Percentiles rank a stretch among this genome's conserved stretches.
Conservation (phyloP, 2,329 filamentous ascomycete species). For the Colletotrichum sojae region DNA sequence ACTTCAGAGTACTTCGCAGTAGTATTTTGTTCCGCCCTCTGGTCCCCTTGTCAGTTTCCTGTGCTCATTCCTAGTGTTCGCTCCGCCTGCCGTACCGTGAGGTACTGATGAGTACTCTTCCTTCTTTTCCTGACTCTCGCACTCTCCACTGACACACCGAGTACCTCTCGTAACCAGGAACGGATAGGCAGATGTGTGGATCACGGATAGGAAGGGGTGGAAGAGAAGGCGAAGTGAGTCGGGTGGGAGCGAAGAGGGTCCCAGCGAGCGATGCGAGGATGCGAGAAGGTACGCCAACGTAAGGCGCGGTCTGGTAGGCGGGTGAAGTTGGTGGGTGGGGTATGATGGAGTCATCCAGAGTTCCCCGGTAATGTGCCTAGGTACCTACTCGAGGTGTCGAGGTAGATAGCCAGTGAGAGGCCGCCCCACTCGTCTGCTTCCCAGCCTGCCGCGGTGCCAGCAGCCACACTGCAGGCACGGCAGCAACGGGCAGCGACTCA, state of each 20-base stretch:
- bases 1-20: no score
- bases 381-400: no score
- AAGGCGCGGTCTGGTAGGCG: constrained; percentile 5
- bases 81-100: neutral
- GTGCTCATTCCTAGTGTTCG: neutral
- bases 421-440: neutral
- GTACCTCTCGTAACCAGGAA: constrained; percentile 19
- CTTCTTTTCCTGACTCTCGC: constrained; percentile 14
- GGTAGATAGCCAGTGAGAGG: constrained; percentile 18
- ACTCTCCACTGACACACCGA: constrained; percentile 22
- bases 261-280: constrained; percentile 15
- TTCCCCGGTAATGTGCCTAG: constrained; percentile 8
- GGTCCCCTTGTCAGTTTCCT: neutral
- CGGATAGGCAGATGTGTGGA: constrained; percentile 17
- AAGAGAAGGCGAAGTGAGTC: neutral
- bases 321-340: constrained; percentile 26
- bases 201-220: constrained; percentile 1
- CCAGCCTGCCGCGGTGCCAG: no score
- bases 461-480: no score
- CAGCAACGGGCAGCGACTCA: no score
- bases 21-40: no score
- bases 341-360: constrained; percentile 16
- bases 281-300: constrained; percentile 14
- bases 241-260: constrained; percentile 4
- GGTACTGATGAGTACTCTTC: neutral